Evolutionary conservation across 176 grass and related monocot genomes (phyloP), one percentile per base, ranked within the genome.

Genomic region (maize (Zea mays)): DNA sequence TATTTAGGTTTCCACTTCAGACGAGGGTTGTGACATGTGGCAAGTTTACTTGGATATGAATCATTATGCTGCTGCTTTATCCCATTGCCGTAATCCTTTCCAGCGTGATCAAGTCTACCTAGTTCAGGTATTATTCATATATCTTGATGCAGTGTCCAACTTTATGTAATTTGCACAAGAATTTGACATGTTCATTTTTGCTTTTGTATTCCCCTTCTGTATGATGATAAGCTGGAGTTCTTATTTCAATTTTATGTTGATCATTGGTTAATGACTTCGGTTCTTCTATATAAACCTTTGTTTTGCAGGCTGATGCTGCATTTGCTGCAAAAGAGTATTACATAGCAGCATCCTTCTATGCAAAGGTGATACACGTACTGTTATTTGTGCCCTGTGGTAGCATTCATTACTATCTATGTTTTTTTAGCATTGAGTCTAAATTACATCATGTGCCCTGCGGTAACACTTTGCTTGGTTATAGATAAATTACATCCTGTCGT

Each of bases 21-120:
- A 98, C 54, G 95, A 98, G 82, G 92, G 85, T 7, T 86, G 91
- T 86, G 91, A 98, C 74, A 98, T 98, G 95, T 98, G 95, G 95
- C 82, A 91, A 87, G 89, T 98, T 49, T 98, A 94, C 78, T 83
- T 98, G 77, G 87, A 98, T 83, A 90, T 87, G 85, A 91, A 91
- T 71, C 83, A 90, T 65, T 92, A 94, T 87, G 87, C 91, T 61
- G 85, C 86, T 83, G 91, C 95, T 75, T 78, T 98, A 71, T 90
- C 91, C 39, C 84, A 98, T 78, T 98, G 91, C 27, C 83, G 73
- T 62, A 98, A 87, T 50, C 70, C 89, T 72, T 88, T 90, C 34
- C 91, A 94, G 78, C 84, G 85, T 63, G 95, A 98, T 56, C 86
- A 98, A 85, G 95, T 98, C 63, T 98, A 98, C 76, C 82, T 86